Evolutionary conservation across 2,329 filamentous ascomycete genomes (phyloP), one percentile per base, ranked within the genome.

Genomic region (Fusarium tanahbumbuense): DNA sequence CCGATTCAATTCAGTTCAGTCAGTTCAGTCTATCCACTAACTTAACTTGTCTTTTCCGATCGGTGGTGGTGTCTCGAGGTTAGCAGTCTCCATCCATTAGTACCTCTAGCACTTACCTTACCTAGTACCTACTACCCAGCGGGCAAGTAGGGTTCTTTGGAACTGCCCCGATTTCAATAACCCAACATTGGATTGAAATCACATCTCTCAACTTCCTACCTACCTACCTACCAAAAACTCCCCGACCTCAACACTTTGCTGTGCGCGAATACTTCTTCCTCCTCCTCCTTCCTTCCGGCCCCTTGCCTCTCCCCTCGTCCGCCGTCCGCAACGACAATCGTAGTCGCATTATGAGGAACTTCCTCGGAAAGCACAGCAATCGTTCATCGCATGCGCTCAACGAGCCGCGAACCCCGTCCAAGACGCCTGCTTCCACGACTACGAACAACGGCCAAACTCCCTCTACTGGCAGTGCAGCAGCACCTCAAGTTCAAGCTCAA

Each of bases 321-420:
- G 56, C 60, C 50, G 56, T 66, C 60, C 64, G 67, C 55, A 61
- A 59, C 64, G 65, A 59, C 60, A 59, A 64, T 67, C 62, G 67
- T 37, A 79, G 60, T 60, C 56, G 68, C 64, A 79, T 71, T 67
- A 88, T 88, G 86, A 84, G 83, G 75, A 79, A 79, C 79, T 87
- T 87, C 76, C 79, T 87, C 78, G 82, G 83, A 77, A 87, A 82
- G 81, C 83, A 86, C 78, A 84, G 82, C 81, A 86, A 86, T 76
- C 85, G 85, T 74, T 86, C 86, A 77, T 86, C 87, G 80, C 85
- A 86, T 76, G 83, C 84, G 70, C 81, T 87, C 74, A 80, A 81
- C 74, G 85, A 86, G 76, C 77, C 73, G 59, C 80, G 73, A 79
- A 80, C 76, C 73, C 79, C 80, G 76, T 67, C 67, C 45, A 71